Percentiles rank a stretch among this genome's conserved stretches.
Evolutionary conservation across 2,329 filamentous ascomycete species (phyloP).

Genomic region (Chaetomiaceae sp.): DNA sequence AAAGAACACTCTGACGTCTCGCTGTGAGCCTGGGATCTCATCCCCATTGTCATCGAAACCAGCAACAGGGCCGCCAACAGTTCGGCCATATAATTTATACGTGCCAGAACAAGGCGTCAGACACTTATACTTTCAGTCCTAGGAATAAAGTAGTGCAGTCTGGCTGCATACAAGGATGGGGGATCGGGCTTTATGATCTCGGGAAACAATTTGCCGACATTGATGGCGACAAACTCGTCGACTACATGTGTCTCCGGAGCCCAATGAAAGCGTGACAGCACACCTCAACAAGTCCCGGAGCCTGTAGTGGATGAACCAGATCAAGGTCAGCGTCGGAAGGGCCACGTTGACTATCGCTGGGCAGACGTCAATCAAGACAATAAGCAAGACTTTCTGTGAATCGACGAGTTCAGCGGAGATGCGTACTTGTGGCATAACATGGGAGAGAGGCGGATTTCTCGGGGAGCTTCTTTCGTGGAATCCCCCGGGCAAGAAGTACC

Average conservation of each 20-base stretch:
- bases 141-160: no score
- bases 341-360: constrained; percentile 36
- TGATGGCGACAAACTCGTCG: constrained; percentile 17
- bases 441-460: background rate
- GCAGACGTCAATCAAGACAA: constrained; percentile 39
- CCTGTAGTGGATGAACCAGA: constrained; percentile 24
- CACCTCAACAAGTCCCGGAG: constrained; percentile 19
- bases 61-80: no score
- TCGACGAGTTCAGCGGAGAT: constrained; percentile 31
- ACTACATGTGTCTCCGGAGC: constrained; percentile 20
- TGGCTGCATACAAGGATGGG: no score
- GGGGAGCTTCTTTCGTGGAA: background rate
- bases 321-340: constrained; percentile 30
- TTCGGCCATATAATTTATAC: no score
- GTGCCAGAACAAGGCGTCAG: no score
- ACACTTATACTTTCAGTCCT: no score
- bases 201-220: constrained; percentile 10
- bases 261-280: constrained; percentile 9
- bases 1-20: no score
- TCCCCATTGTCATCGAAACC: no score
- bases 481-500: background rate
- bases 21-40: no score
- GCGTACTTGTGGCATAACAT: background rate
- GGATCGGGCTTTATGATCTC: background rate
- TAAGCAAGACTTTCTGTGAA: constrained; percentile 33